Base-by-base conservation (phyloP, 768 basidiomycete species). In the Panaeolus cyanescens region DNA sequence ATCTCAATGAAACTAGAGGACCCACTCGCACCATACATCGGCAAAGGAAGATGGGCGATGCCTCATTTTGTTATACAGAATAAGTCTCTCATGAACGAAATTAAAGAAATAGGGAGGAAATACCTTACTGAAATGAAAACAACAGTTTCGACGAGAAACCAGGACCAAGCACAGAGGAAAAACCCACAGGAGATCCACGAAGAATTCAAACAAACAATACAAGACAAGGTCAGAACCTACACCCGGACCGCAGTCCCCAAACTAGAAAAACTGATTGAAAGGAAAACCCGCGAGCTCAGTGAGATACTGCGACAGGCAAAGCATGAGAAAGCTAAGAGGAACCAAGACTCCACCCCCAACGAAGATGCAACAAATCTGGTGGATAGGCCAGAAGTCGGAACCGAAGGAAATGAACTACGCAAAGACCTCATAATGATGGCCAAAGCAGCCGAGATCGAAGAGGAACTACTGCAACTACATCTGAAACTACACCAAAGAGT, bases 41-140 rank as follows among this genome's bases (percentile, higher is more conserved):
- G 75, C 3, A 62, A 61, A 55, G 76, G 74, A 0, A 54, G 72
- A 56, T 76, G 74, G 71, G 31, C 63, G n/a, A 66, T 74, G 2
- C 69, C 68, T 0, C 6, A 17, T 3, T 32, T 61, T 31, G 5
- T 75, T 2, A 10, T 70, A 1, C 61, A 70, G n/a, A 65, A 77
- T 54, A 61, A 65, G 20, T 61, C 5, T 50, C 30, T 34, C 2
- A 13, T 28, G 20, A 30, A 55, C 10, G 30, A 50, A 9, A 13
- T 65, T 4, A 36, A 60, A 59, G 30, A 59, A 59, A 15, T 57
- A 5, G 40, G 55, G 6, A 25, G 12, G 13, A 36, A 55, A 45
- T 28, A 17, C 37, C 32, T 57, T 36, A 37, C 20, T 20, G 59
- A 22, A 30, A 54, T 13, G 15, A n/a, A n/a, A 22, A 40, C 33